phyloP scores from a whole-genome alignment of 2,329 filamentous ascomycete genomes.

The Xylaria sp. region DNA sequence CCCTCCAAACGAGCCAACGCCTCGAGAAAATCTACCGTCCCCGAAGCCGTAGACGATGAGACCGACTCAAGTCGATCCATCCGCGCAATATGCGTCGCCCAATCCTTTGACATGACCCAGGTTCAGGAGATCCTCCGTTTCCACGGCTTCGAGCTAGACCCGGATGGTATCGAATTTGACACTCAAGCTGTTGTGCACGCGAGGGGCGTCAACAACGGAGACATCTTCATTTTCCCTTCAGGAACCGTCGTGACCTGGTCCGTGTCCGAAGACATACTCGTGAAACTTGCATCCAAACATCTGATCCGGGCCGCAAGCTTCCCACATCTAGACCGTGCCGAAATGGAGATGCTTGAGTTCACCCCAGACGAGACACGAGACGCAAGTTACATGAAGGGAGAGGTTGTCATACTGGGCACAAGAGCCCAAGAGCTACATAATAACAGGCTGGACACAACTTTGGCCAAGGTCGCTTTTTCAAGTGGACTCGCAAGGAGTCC shows the following conservation, averaged over 20 bases:
- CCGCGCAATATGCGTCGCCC: constrained; percentile 66
- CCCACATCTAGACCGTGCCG: constrained; percentile 72
- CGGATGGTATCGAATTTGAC: constrained; percentile 65
- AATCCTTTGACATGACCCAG: constrained; percentile 67
- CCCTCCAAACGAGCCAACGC: constrained; percentile 49
- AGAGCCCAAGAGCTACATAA: constrained; percentile 55
- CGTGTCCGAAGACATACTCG: constrained; percentile 75
- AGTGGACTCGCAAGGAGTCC: constrained; percentile 91
- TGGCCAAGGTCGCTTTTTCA: constrained; percentile 96
- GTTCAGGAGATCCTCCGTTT: constrained; percentile 62
- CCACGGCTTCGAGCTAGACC: constrained; percentile 67
- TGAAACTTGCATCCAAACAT: constrained; percentile 70
- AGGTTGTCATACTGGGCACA: constrained; percentile 88
- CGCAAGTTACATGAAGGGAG: constrained; percentile 79
- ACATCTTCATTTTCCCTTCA: constrained; percentile 95
- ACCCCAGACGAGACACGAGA: constrained; percentile 75
- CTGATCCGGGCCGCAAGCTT: constrained; percentile 78
- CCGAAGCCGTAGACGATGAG: constrained; percentile 43
- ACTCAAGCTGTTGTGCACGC: constrained; percentile 68
- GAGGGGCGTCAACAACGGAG: constrained; percentile 68
- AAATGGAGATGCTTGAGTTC: constrained; percentile 91
- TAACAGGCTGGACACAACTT: constrained; percentile 63
- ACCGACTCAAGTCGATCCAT: constrained; percentile 51
- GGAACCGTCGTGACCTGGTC: constrained; percentile 95
- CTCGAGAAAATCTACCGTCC: constrained; percentile 47